These are phyloP conservation scores for Beauveria varroae DNA, from an alignment of 2,329 filamentous ascomycete species.

Conservation along the genomic window DNA sequence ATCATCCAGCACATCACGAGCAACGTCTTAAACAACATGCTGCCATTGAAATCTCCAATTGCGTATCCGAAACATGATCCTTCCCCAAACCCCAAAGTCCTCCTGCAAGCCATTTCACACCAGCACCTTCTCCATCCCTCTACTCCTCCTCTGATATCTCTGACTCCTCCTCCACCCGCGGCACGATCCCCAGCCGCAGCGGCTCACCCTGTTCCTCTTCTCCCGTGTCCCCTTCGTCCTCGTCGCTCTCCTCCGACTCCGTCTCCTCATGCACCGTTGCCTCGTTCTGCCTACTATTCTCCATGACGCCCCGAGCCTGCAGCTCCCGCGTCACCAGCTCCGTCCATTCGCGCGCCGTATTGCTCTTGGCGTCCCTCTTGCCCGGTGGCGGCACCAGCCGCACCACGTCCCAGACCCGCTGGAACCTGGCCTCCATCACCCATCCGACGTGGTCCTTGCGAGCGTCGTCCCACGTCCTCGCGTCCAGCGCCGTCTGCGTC, in stretches of 20 bases:
- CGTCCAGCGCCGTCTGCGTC: not conserved
- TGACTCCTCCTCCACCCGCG: not conserved
- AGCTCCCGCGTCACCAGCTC: not conserved
- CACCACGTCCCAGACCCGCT: not conserved
- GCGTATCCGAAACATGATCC: no score
- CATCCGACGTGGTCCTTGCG: slow-evolving; percentile 5
- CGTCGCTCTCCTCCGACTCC: not conserved
- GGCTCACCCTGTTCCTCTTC: not conserved
- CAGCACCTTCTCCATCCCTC: not conserved
- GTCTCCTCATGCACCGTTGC: not conserved
- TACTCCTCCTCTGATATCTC: slow-evolving; percentile 7
- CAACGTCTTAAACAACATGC: no score
- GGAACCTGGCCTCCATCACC: not conserved
- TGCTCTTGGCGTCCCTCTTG: not conserved
- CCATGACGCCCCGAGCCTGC: not conserved
- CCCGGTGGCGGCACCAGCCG: not conserved
- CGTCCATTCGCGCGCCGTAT: not conserved
- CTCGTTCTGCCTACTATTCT: not conserved
- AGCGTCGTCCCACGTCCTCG: not conserved
- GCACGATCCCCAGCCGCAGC: not conserved
- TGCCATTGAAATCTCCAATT: no score
- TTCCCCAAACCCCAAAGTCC: no score
- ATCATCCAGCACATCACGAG: no score
- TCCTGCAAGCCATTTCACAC: not conserved
- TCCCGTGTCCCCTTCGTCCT: not conserved